These are phyloP conservation scores for Solanum corneliomulleri DNA, from an alignment of 257 asterid species.

Conservation along the genomic window DNA sequence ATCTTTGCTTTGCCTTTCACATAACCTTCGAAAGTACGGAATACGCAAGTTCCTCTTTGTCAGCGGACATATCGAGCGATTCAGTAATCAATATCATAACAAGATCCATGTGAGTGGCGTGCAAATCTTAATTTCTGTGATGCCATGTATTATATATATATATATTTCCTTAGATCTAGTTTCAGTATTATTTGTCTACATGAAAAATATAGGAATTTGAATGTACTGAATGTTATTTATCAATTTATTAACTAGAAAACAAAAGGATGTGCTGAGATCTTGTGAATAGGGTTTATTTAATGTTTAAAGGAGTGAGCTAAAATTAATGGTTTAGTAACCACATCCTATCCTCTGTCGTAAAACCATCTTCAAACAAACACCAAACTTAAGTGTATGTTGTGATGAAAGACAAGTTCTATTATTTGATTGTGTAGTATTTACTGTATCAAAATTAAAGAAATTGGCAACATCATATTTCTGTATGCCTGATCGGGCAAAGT, in stretches of 20 bases:
- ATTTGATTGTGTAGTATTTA: not conserved
- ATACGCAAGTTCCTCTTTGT: constrained; percentile 74
- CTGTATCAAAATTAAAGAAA: not conserved
- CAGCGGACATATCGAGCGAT: constrained; percentile 58
- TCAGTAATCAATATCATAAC: constrained; percentile 43
- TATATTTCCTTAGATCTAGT: not conserved
- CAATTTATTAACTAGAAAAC: too few species aligned
- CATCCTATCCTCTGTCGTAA: not conserved
- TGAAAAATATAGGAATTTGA: too few species aligned
- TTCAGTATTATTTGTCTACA: not conserved
- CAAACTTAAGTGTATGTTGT: not conserved
- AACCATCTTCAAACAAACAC: not conserved
- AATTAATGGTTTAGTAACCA: not conserved
- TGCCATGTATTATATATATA: too few species aligned
- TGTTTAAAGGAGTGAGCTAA: not conserved
- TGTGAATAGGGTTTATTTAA: not conserved
- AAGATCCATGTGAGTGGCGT: constrained; percentile 52
- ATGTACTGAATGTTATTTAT: too few species aligned
- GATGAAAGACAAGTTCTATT: not conserved
- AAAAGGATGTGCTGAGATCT: too few species aligned
- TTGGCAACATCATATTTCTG: not conserved
- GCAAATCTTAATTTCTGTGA: not conserved
- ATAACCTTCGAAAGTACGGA: constrained; percentile 67
- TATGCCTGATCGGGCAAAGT: not conserved
- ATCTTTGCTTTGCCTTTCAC: constrained; percentile 60